phyloP scores from a whole-genome alignment of 1,139 yeast genomes.

The Taphrina confusa region DNA sequence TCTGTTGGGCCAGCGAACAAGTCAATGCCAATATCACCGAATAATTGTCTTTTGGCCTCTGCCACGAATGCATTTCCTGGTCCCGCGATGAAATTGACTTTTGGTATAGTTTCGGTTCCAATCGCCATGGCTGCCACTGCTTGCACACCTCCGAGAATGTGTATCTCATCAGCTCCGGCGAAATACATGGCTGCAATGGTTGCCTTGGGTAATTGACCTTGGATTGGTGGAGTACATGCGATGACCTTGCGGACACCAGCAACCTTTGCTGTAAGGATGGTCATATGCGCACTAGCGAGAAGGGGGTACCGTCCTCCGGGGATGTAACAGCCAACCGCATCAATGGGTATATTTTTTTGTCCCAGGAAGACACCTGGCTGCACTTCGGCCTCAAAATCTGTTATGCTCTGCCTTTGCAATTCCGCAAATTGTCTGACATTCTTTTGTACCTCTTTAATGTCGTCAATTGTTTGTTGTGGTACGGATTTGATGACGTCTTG shows the following conservation, averaged over 20 bases:
- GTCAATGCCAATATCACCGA: slow-evolving; percentile 1
- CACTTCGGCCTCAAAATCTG: neutral
- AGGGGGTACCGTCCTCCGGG: slow-evolving; percentile 1
- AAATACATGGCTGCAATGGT: slow-evolving; percentile 1
- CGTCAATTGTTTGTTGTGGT: slow-evolving; percentile 1
- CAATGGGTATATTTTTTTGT: neutral
- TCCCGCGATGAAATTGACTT: neutral
- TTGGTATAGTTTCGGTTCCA: neutral
- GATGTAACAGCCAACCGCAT: neutral
- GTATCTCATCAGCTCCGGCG: neutral
- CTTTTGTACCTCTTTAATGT: neutral
- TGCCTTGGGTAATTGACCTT: neutral
- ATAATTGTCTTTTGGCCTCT: neutral
- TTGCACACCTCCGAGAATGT: neutral
- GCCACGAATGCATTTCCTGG: slow-evolving; percentile 1
- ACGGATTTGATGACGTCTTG: neutral
- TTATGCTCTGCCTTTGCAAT: neutral
- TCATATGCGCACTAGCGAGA: slow-evolving; percentile 1
- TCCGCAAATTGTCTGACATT: slow-evolving; percentile 1
- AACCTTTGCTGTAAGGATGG: neutral
- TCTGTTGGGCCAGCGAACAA: slow-evolving; percentile 1
- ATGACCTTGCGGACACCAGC: neutral
- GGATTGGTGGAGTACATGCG: neutral
- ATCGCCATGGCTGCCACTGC: slow-evolving; percentile 4
- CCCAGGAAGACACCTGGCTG: slow-evolving; percentile 1